Evolutionary conservation across 192 early-diverging fungal species (phyloP).

Genomic region (Cetraspora pellucida): DNA sequence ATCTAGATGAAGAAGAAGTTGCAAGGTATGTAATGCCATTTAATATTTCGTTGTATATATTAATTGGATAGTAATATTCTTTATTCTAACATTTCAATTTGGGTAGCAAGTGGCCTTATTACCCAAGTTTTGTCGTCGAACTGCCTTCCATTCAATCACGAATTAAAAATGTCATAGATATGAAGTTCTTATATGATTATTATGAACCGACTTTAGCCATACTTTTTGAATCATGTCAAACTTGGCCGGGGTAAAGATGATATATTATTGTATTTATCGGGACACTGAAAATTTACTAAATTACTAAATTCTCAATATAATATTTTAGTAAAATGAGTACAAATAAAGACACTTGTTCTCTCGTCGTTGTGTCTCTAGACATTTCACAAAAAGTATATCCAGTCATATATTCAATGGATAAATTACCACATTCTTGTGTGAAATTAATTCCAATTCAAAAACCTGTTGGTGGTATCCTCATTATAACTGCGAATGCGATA

Average conservation of each 20-base stretch:
- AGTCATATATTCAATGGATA: slow-evolving; percentile 74
- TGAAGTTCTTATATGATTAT: slow-evolving; percentile 89
- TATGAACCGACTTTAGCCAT: slow-evolving; percentile 93
- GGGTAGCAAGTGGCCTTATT: slow-evolving; percentile 60
- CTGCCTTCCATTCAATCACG: slow-evolving; percentile 56
- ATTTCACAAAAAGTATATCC: slow-evolving; percentile 72
- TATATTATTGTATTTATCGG: not conserved
- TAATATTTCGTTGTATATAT: not conserved
- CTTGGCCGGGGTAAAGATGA: slow-evolving; percentile 78
- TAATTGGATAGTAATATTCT: not conserved
- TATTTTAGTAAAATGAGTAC: slow-evolving; percentile 58
- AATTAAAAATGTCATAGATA: slow-evolving; percentile 83
- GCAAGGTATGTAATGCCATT: slow-evolving; percentile 46
- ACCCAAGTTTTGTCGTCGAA: slow-evolving; percentile 75
- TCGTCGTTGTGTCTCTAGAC: slow-evolving; percentile 88
- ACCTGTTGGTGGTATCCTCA: slow-evolving; percentile 85
- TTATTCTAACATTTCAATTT: not conserved
- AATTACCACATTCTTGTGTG: slow-evolving; percentile 84
- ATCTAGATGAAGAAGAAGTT: slow-evolving; percentile 60
- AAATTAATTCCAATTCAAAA: slow-evolving; percentile 72
- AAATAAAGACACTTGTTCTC: slow-evolving; percentile 69
- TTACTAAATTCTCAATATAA: not conserved
- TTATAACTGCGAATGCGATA: slow-evolving; percentile 77
- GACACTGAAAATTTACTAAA: not conserved
- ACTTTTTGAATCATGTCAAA: slow-evolving; percentile 82